Evolutionary conservation across 1,284 basidiomycete genomes (phyloP), one percentile per base, ranked within the genome.

Genomic region (Jaminaea rosea): DNA sequence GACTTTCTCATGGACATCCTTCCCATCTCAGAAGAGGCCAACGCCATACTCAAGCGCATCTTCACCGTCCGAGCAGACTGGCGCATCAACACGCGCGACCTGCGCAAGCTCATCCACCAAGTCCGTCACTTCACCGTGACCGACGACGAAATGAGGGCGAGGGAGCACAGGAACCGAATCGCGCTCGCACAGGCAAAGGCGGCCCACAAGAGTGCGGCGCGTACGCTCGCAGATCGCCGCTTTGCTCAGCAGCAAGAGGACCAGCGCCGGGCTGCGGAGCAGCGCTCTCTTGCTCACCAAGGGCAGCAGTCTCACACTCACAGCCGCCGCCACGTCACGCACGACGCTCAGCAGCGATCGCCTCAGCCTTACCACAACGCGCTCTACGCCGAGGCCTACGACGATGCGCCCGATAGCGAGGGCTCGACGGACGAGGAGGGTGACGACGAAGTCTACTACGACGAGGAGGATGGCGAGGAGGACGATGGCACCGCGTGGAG

Each of bases 1-100:
- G 62, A 70, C 44, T 69, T 69, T 46, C 56, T 74, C 47, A 57
- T 58, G 46, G 64, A 66, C 53, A 72, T 74, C 37, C 60, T 74
- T 5, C 72, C 72, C 36, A 63, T 74, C 52, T 71, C 68, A 17
- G 57, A 67, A n/a, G 67, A 62, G 41, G 56, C 62, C 45, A 72
- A 74, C 54, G 52, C 59, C 11, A 56, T 73, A 42, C 63, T 74
- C 45, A 68, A 67, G 51, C 63, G 63, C 32, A 58, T 74, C 47
- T 69, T 74, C 46, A 66, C 66, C 39, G 56, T 73, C 46, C 62
- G 60, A 15, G 62, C 66, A 31, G 66, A 69, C 47, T 49, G 62
- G 27, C 63, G 72, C 19, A 65, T 65, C 56, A 50, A 60, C 17
- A 56, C 72, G 17, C 28, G 56, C 34, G 63, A 71, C 27, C 50